A percentile compares a stretch with the other conserved stretches of the same genome.
Evolutionary conservation across 371 early-diverging fungal genomes (phyloP).

Genomic region (Lichtheimia hyalospora): DNA sequence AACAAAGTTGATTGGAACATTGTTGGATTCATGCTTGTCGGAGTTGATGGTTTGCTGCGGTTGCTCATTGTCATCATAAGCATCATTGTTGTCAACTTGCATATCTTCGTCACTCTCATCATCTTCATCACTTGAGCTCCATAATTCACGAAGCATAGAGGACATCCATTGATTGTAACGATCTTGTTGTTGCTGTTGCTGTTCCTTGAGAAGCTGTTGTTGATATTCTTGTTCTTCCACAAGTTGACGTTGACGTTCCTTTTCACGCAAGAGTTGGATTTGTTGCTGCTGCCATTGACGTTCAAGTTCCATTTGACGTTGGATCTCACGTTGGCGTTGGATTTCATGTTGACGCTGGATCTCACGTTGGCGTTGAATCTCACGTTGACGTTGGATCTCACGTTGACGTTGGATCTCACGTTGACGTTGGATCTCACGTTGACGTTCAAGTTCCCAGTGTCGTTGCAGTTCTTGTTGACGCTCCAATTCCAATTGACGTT

Average conservation of each 20-base stretch:
- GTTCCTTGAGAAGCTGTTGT: background rate
- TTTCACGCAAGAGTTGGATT: background rate
- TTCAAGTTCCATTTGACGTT: conserved; percentile 3
- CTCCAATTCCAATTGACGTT: background rate
- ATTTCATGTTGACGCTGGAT: background rate
- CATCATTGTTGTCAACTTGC: too few relatives aligned
- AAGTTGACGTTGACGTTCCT: too few relatives aligned
- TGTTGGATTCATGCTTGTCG: too few relatives aligned
- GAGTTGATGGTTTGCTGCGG: too few relatives aligned
- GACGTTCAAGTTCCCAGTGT: background rate
- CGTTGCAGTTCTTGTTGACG: background rate
- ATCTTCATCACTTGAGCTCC: background rate
- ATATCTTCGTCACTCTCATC: background rate
- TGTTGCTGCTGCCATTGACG: conserved; percentile 5
- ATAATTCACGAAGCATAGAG: background rate
- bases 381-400: background rate
- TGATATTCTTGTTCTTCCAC: conserved; percentile 3
- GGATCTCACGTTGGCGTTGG: conserved; percentile 2
- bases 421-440: background rate
- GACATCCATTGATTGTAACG: background rate
- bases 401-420: background rate
- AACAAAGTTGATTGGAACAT: too few relatives aligned
- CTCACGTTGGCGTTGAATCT: background rate
- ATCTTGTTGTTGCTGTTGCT: background rate
- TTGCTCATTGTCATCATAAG: too few relatives aligned